phyloP scores from a whole-genome alignment of 352 stramenopile species.

The Pythium insidiosum region DNA sequence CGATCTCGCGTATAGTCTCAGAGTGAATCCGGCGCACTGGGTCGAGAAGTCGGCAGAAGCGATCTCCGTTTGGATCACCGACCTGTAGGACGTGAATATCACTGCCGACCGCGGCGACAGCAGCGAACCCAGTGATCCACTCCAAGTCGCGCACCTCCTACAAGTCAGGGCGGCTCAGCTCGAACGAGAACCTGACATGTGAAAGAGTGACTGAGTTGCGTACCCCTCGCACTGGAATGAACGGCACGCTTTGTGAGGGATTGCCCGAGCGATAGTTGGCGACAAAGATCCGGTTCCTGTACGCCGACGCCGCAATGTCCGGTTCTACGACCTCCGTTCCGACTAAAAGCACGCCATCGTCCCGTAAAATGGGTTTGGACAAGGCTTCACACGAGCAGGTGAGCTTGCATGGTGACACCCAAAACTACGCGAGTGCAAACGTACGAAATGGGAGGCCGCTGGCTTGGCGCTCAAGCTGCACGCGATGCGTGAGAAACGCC shows the following conservation, averaged over 20 bases:
- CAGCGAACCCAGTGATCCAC: slow-evolving; percentile 38
- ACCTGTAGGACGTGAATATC: slow-evolving; percentile 62
- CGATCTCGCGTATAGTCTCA: slow-evolving; percentile 66
- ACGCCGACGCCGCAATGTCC: no score
- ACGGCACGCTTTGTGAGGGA: slow-evolving; percentile 13
- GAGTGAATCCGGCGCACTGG: slow-evolving; percentile 51
- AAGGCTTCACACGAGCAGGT: no score
- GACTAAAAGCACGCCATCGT: slow-evolving; percentile 65
- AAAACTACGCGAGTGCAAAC: background rate
- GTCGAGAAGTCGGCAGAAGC: slow-evolving; percentile 28
- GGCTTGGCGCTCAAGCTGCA: slow-evolving; percentile 7
- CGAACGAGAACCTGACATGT: no score
- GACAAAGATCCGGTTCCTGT: slow-evolving; percentile 41
- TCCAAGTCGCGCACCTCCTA: slow-evolving; percentile 71
- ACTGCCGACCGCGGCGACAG: slow-evolving; percentile 55
- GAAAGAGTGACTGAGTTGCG: no score
- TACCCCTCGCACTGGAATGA: slow-evolving; percentile 38
- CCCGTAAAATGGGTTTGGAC: slow-evolving; percentile 66
- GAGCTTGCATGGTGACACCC: no score
- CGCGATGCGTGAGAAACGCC: no score
- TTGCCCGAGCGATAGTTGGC: slow-evolving; percentile 30
- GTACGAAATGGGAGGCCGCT: slow-evolving; percentile 10
- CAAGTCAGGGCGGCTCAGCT: background rate
- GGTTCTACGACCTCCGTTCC: no score
- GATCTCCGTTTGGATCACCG: slow-evolving; percentile 8